Percentiles rank a stretch among this genome's conserved stretches.
These are phyloP conservation scores for Yarrowia sp. DNA, from an alignment of 805 yeast genomes.

Conservation along the genomic window DNA sequence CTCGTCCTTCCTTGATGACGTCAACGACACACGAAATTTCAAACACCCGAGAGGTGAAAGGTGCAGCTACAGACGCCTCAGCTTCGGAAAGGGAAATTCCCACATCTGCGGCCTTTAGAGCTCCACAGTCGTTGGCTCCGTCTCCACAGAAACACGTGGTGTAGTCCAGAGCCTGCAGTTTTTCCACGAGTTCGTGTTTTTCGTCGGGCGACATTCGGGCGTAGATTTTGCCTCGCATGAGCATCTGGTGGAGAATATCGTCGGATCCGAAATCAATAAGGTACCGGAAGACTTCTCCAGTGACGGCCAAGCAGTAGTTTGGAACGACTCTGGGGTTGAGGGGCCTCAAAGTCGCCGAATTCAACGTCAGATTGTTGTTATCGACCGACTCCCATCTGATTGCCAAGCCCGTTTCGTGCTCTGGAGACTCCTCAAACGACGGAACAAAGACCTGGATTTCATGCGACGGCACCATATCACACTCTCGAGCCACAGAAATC, in stretches of 20 bases:
- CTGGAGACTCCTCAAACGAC: conserved; percentile 56
- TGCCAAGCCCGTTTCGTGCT: conserved; percentile 39
- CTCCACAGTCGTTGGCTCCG: conserved; percentile 99
- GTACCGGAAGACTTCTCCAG: conserved; percentile 90
- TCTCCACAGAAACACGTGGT: conserved; percentile 98
- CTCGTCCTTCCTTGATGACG: conserved; percentile 92
- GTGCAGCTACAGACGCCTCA: conserved; percentile 98
- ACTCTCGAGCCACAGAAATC: conserved; percentile 87
- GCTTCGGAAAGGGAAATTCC: conserved; percentile 97
- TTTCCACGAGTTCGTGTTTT: conserved; percentile 92
- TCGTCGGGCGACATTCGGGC: conserved; percentile 99
- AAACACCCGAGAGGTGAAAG: conserved; percentile 88
- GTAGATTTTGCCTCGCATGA: conserved; percentile 77
- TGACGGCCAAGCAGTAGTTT: conserved; percentile 76
- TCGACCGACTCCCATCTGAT: conserved; percentile 55
- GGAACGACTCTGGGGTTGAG: conserved; percentile 52
- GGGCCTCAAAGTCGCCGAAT: conserved; percentile 62
- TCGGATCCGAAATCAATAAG: conserved; percentile 62
- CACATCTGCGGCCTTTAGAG: conserved; percentile 95
- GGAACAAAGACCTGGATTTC: conserved; percentile 67
- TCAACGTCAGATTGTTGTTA: conserved; percentile 59
- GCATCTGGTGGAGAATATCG: conserved; percentile 58
- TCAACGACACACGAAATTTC: conserved; percentile 92
- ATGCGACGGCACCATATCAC: conserved; percentile 63
- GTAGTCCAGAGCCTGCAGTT: conserved; percentile 81